phyloP scores from a whole-genome alignment of 805 yeast species.

The Candida taoyuanica region DNA sequence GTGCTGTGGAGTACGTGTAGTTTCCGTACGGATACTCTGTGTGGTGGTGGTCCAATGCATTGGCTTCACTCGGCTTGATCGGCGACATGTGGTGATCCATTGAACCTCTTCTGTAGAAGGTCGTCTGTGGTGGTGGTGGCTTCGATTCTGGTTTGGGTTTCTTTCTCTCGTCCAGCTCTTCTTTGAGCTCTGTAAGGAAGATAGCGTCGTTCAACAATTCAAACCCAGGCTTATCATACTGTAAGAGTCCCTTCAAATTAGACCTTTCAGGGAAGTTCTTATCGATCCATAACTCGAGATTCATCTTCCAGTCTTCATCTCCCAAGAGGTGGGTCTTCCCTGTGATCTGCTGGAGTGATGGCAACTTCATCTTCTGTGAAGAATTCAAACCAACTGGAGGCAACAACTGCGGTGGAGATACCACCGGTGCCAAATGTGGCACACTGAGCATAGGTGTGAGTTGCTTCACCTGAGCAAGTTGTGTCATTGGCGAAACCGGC shows the following conservation, averaged over 20 bases:
- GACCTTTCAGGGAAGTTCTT: slow-evolving; percentile 36
- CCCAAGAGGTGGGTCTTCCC: slow-evolving; percentile 33
- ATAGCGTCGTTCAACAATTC: slow-evolving; percentile 28
- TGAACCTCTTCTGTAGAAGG: slow-evolving; percentile 2
- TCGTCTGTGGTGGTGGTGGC: slow-evolving; percentile 14
- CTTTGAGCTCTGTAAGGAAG: slow-evolving; percentile 24
- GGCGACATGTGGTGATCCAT: too few species aligned
- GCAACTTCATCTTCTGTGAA: slow-evolving; percentile 2
- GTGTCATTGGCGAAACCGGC: slow-evolving; percentile 14
- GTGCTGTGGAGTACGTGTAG: slow-evolving; percentile 12
- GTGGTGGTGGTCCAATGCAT: too few species aligned
- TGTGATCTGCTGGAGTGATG: slow-evolving; percentile 18
- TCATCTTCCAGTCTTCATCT: slow-evolving; percentile 43
- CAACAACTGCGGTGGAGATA: not conserved
- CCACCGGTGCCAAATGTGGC: not conserved
- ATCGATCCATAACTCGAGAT: slow-evolving; percentile 36
- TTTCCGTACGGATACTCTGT: slow-evolving; percentile 5
- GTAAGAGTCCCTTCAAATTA: slow-evolving; percentile 35
- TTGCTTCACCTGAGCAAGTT: slow-evolving; percentile 17
- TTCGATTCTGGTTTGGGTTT: slow-evolving; percentile 26
- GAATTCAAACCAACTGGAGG: too few species aligned
- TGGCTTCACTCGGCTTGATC: too few species aligned
- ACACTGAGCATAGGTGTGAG: slow-evolving; percentile 23
- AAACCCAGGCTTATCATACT: slow-evolving; percentile 28
- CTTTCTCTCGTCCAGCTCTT: slow-evolving; percentile 21